phyloP scores from a whole-genome alignment of 192 early-diverging fungal species.

The Backusella sp. region DNA sequence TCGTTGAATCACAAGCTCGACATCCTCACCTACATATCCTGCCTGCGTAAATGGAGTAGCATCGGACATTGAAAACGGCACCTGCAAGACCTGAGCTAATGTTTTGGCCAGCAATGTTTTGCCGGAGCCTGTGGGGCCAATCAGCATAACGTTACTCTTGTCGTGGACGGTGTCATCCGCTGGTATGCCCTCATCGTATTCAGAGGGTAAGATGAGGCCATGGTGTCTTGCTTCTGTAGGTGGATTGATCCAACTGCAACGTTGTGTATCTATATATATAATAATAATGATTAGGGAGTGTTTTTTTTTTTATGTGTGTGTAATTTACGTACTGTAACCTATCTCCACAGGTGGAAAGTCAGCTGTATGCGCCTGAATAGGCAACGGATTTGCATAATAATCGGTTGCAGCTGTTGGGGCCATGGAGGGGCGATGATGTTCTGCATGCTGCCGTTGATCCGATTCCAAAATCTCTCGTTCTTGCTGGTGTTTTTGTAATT shows the following conservation, averaged over 20 bases:
- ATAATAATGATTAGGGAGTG: background rate
- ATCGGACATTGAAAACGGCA: conserved; percentile 88
- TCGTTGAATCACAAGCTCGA: conserved; percentile 81
- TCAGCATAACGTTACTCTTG: conserved; percentile 86
- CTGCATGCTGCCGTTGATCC: conserved; percentile 21
- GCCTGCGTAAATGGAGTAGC: conserved; percentile 91
- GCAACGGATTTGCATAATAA: conserved; percentile 10
- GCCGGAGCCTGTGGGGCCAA: conserved; percentile 85
- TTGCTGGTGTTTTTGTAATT: conserved; percentile 33
- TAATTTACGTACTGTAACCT: conserved; percentile 7
- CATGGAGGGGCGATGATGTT: conserved; percentile 18
- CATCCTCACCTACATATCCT: conserved; percentile 92
- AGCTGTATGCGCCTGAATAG: conserved; percentile 2
- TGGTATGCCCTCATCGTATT: background rate
- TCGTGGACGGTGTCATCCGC: conserved; percentile 61
- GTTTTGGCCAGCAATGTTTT: conserved; percentile 85
- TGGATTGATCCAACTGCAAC: conserved; percentile 32
- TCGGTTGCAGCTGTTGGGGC: conserved; percentile 6
- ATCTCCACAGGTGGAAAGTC: conserved; percentile 8
- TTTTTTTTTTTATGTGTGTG: background rate
- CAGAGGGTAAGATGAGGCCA: background rate
- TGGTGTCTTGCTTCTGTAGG: conserved; percentile 19
- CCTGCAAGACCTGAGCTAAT: conserved; percentile 77
- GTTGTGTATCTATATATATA: conserved; percentile 5
- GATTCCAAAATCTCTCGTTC: conserved; percentile 8